Evolutionary conservation across 805 yeast species (phyloP).

Genomic region (Yamadazyma takamatsuzukensis): DNA sequence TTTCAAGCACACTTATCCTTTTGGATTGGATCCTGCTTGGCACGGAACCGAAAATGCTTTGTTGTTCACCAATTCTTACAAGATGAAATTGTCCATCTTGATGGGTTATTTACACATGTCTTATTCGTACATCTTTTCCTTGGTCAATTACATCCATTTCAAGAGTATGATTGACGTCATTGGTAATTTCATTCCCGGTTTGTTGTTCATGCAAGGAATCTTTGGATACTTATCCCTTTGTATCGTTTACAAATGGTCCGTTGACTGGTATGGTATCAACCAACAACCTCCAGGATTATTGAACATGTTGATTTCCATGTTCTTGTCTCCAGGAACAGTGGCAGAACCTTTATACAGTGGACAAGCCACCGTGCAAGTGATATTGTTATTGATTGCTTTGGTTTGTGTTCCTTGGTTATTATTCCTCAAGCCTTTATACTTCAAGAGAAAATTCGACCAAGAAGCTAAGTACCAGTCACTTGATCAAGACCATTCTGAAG

Average conservation of each 20-base stretch:
- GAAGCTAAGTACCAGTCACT: conserved; percentile 46
- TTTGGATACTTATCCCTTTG: conserved; percentile 87
- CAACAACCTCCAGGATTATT: conserved; percentile 88
- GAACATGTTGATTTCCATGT: conserved; percentile 95
- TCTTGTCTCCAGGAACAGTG: conserved; percentile 84
- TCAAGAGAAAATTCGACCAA: conserved; percentile 54
- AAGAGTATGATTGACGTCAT: conserved; percentile 72
- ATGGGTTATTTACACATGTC: conserved; percentile 96
- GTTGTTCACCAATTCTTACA: conserved; percentile 89
- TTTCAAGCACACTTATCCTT: conserved; percentile 60
- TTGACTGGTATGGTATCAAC: conserved; percentile 79
- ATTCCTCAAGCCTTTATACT: conserved; percentile 74
- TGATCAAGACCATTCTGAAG: conserved; percentile 26
- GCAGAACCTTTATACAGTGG: conserved; percentile 79
- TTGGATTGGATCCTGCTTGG: conserved; percentile 95
- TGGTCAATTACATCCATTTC: conserved; percentile 72
- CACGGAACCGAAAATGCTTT: conserved; percentile 94
- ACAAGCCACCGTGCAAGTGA: conserved; percentile 71
- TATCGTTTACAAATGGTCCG: conserved; percentile 90
- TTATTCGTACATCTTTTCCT: conserved; percentile 80
- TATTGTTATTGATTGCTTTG: conserved; percentile 71
- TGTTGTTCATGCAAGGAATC: conserved; percentile 92
- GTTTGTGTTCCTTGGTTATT: conserved; percentile 91
- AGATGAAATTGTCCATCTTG: conserved; percentile 92
- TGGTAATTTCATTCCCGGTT: conserved; percentile 93